Conservation (phyloP, 352 stramenopile species). For the Peronospora destructor region DNA sequence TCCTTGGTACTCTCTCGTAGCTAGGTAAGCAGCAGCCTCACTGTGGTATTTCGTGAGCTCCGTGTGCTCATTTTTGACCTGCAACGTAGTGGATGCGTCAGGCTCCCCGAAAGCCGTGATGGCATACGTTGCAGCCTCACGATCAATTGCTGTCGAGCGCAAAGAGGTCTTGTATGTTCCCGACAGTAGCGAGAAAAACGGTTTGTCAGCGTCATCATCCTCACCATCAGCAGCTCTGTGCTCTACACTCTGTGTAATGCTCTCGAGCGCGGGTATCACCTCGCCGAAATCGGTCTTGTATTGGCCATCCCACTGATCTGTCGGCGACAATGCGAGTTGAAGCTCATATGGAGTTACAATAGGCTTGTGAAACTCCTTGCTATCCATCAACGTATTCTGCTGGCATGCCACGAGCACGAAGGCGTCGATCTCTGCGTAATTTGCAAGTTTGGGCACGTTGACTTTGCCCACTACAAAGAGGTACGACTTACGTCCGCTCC, state of each 20-base stretch:
- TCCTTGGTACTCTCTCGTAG: slow-evolving; percentile 63
- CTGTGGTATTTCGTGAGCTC: slow-evolving; percentile 62
- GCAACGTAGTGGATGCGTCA: slow-evolving; percentile 37
- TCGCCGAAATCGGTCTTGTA: slow-evolving; percentile 83
- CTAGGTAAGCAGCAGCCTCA: slow-evolving; percentile 69
- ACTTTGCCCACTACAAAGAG: slow-evolving; percentile 96
- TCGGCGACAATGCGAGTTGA: slow-evolving; percentile 86
- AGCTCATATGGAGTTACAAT: slow-evolving; percentile 93
- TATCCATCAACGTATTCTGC: slow-evolving; percentile 92
- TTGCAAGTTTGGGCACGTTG: slow-evolving; percentile 95
- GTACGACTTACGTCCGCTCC: slow-evolving; percentile 91
- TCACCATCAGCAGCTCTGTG: slow-evolving; percentile 12
- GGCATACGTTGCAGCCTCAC: slow-evolving; percentile 16
- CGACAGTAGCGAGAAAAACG: slow-evolving; percentile 78
- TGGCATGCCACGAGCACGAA: slow-evolving; percentile 95
- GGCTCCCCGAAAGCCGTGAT: slow-evolving; percentile 24
- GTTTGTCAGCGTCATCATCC: slow-evolving; percentile 47
- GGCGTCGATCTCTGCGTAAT: slow-evolving; percentile 96
- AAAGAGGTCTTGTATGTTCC: slow-evolving; percentile 61
- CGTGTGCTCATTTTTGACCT: slow-evolving; percentile 43
- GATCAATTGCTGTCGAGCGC: slow-evolving; percentile 8
- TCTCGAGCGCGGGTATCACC: slow-evolving; percentile 53
- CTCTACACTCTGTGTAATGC: slow-evolving; percentile 35
- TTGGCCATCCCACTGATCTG: slow-evolving; percentile 84
- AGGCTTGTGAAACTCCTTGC: slow-evolving; percentile 87